Evolutionary conservation across 306 rosid species (phyloP), one percentile per base, ranked within the genome.

Genomic region (Trifolium repens): DNA sequence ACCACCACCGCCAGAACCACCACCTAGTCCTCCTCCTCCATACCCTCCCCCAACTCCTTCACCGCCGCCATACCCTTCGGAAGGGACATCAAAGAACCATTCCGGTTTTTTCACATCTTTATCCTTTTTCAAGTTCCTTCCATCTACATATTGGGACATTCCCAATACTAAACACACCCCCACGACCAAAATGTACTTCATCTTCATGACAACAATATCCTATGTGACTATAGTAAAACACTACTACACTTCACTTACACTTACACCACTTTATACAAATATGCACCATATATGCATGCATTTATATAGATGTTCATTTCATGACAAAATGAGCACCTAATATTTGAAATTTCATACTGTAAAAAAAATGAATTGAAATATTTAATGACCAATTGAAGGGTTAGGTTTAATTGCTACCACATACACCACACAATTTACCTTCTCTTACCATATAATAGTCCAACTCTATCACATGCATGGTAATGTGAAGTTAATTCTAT

Each of bases 101-200:
- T 74, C 86, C 2, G 88, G 86, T 52, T 69, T 83, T 78, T 82
- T 85, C 84, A 80, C 85, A 2, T 71, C 76, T 14, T 80, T 76
- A 27, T 76, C 62, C 27, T 78, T 12, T 61, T 83, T 81, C 49
- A 87, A 35, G 39, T 62, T 55, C 85, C 90, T 84, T 57, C 83
- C 88, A 58, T 78, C 80, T 16, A 80, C 85, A 8, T 75, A 6
- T 17, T 69, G 53, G 47, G 64, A 72, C 58, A 81, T 78, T 71
- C 81, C 80, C n/a, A 80, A 22, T 42, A 77, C 75, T 52, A 80
- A 76, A 61, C 78, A 85, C 50, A 79, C 13, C 71, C 86, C 84
- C 2, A 85, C 39, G 67, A 83, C 58, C 79, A 77, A 81, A 52
- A 44, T 71, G 17, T 81, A 72, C 84, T 67, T 88, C 61, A 67